phyloP scores from a whole-genome alignment of 768 basidiomycete genomes.

The Lactarius sp. region DNA sequence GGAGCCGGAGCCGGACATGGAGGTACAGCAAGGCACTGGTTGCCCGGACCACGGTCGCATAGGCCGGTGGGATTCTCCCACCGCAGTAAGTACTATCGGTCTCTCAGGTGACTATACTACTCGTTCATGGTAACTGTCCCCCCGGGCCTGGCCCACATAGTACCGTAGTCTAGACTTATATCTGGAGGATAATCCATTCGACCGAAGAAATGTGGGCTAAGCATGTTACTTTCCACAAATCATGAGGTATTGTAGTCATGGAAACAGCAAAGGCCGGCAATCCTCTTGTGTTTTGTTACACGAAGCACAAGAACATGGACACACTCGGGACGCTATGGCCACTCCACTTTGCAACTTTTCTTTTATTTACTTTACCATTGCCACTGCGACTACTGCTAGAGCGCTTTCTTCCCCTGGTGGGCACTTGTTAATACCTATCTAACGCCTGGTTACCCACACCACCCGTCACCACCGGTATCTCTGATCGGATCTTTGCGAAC shows the following conservation, averaged over 20 bases:
- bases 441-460: no score
- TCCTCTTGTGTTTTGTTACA: neutral
- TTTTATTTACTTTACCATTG: neutral
- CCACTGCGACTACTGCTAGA: neutral
- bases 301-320: neutral
- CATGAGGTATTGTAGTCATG: slow-evolving; percentile 1
- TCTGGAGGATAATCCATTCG: neutral
- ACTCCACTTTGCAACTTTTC: neutral
- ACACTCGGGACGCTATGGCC: neutral
- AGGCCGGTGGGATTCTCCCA: neutral
- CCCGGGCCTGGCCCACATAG: no score
- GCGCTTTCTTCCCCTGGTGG: neutral
- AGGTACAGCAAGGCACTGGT: neutral
- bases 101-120: neutral
- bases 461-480: no score
- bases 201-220: neutral
- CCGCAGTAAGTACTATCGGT: neutral
- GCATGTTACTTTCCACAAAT: neutral
- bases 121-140: neutral
- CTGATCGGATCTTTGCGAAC: neutral
- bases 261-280: neutral
- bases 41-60: neutral
- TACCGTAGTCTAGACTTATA: no score
- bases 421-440: neutral
- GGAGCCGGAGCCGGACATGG: slow-evolving; percentile 42